These are phyloP conservation scores for Mycena polygramma DNA, from an alignment of 768 basidiomycete species.

Conservation along the genomic window DNA sequence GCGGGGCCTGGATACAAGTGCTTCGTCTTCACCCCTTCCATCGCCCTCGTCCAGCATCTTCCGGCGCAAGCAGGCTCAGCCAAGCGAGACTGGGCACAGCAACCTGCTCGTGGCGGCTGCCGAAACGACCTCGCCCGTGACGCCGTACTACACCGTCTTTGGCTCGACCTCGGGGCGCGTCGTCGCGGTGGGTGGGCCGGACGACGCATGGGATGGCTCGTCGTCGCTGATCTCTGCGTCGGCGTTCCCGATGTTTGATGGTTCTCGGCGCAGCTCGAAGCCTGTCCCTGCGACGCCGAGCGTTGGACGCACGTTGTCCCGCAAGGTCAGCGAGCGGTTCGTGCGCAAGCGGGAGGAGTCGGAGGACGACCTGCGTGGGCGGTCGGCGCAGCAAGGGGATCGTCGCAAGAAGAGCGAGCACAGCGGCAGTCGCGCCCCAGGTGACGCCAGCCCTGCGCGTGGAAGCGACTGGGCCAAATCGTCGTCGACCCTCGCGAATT, in stretches of 20 bases:
- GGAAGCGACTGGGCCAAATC: slow-evolving; percentile 22
- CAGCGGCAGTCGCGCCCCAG: slow-evolving; percentile 23
- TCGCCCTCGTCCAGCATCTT: slow-evolving; percentile 24
- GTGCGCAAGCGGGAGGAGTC: slow-evolving; percentile 34
- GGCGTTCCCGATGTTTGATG: slow-evolving; percentile 38
- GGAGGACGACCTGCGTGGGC: slow-evolving; percentile 34
- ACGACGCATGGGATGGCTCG: slow-evolving; percentile 51
- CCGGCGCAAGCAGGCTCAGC: slow-evolving; percentile 11
- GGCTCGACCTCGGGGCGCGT: slow-evolving; percentile 60
- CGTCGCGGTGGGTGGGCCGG: slow-evolving; percentile 58
- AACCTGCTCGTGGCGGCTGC: slow-evolving; percentile 15
- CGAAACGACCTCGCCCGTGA: slow-evolving; percentile 34
- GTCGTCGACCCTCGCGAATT: neutral
- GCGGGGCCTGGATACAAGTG: slow-evolving; percentile 24
- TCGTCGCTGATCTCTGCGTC: slow-evolving; percentile 35
- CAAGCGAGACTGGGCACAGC: slow-evolving; percentile 15
- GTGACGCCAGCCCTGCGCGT: slow-evolving; percentile 17
- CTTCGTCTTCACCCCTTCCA: slow-evolving; percentile 22
- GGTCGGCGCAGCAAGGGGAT: slow-evolving; percentile 23
- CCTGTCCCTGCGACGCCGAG: slow-evolving; percentile 16
- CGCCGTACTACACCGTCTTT: slow-evolving; percentile 71
- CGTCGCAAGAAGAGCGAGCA: slow-evolving; percentile 21
- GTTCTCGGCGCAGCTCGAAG: slow-evolving; percentile 26
- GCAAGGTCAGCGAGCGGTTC: slow-evolving; percentile 38
- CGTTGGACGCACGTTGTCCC: slow-evolving; percentile 33